A percentile compares a stretch with the other conserved stretches of the same genome.
These are phyloP conservation scores for Odonthalia washingtoniensis DNA, from an alignment of 31 red algal genomes.

Conservation along the genomic window DNA sequence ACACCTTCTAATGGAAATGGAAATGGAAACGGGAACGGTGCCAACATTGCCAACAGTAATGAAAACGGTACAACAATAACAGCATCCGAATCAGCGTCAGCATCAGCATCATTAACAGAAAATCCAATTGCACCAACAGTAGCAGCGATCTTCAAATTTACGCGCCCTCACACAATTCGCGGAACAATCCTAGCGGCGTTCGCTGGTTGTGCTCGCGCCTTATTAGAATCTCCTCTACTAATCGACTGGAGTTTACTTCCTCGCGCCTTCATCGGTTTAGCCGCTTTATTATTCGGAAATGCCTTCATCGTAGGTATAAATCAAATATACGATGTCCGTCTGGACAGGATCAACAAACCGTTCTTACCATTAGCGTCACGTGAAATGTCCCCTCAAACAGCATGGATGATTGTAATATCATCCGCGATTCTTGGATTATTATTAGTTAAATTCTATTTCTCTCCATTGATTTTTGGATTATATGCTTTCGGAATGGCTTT, in stretches of 20 bases:
- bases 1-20: no score
- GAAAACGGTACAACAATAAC: no score
- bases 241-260: constrained; percentile 87
- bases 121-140: no score
- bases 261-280: constrained; percentile 73
- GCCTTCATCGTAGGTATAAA: constrained; percentile 98
- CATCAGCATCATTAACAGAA: no score
- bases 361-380: constrained; percentile 90
- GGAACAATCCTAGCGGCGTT: constrained; percentile 92
- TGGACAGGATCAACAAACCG: constrained; percentile 95
- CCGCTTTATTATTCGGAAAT: constrained; percentile 90
- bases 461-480: constrained; percentile 81
- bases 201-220: constrained; percentile 82
- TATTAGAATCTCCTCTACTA: constrained; percentile 72
- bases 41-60: no score
- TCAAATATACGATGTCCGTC: constrained; percentile 90
- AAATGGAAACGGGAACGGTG: no score
- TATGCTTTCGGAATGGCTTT: constrained; percentile 89
- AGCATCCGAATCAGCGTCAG: no score
- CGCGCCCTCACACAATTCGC: constrained; percentile 97
- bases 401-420: constrained; percentile 77
- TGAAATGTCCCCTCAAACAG: constrained; percentile 58
- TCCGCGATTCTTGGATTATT: constrained; percentile 61
- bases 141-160: constrained; percentile 70
- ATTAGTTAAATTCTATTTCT: constrained; percentile 79